Evolutionary conservation across 2,329 filamentous ascomycete genomes (phyloP), one percentile per base, ranked within the genome.

Genomic region (Aureobasidium uvarum): DNA sequence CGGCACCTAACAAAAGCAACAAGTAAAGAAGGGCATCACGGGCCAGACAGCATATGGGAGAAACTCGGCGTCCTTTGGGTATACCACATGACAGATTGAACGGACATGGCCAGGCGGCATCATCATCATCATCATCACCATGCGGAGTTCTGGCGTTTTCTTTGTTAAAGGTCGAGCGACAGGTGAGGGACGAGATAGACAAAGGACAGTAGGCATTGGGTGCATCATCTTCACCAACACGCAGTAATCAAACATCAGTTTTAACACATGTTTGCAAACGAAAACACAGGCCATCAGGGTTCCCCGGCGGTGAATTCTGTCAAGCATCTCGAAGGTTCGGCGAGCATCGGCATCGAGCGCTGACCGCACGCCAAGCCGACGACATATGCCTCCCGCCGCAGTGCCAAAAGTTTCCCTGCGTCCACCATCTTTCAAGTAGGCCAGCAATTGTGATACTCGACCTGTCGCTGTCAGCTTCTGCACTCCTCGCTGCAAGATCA

Each of bases 1-100:
- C 80, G 20, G 56, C 58, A 18, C 65, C 65, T 23, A 33, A 33
- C 31, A 66, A 62, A 55, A 65, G 25, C 36, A 59, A 52, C 41
- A 56, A 65, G 38, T 65, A 28, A 63, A 25, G 13, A 28, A 23
- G 6, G n/a, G 7, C 58, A 20, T 41, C 2, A 3, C n/a, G 16
- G 20, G 14, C 39, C 45, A 39, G 28, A 33, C 31, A 51, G 60
- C 48, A 63, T 43, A 52, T 54, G 36, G 38, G 48, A 48, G n/a
- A 25, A 52, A 41, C 11, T 23, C 5, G 60, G 60, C 60, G 60
- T 63, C 48, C 20, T 38, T 54, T 52, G 60, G 48, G 33, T 43
- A 63, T 54, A 62, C 39, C 48, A 63, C n/a, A 60, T 59, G 43
- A 60, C 43, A 38, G 56, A 50, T 41, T 13, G 46, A 51, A 48